Base-by-base conservation (phyloP, 192 early-diverging fungal genomes). In the Podila minutissima region DNA sequence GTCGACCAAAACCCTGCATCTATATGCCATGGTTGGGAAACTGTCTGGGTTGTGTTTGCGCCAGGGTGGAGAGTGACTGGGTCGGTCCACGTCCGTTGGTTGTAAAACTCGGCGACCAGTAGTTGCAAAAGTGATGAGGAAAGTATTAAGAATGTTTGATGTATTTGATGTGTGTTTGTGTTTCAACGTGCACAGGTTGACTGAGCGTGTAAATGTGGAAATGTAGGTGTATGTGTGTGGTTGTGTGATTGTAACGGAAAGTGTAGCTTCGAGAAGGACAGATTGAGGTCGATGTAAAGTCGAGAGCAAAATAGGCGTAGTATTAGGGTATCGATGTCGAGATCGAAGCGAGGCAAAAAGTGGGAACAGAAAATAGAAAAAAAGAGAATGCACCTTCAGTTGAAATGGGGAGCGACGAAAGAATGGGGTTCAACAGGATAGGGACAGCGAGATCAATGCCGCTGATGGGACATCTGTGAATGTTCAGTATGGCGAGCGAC, bases 21-120 rank as follows among this genome's bases (percentile, higher is more conserved):
- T n/a, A 55, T 55, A 55, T 55, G 53, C 53, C 53, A 55, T 55
- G 53, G 53, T 26, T 55, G 53, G n/a, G 24, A 26, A 55, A 55
- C 24, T 46, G 41, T 46, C 41, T 46, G 41, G 53, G n/a, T 24
- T n/a, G 24, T 55, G 50, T 55, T 55, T 46, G 41, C 41, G 41
- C 41, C 41, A 46, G 12, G 53, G 53, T n/a, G 53, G 53, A 26
- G 53, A 55, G 22, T 55, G 53, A 26, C 24, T 55, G 20, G 53
- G n/a, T 55, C n/a, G 53, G n/a, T 55, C n/a, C n/a, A 55, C 53
- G n/a, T 26, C 53, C 5, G 53, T n/a, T 55, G 8, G 24, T 26
- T 26, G 53, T 55, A n/a, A 55, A 46, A 46, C 41, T 46, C 41
- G 41, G 41, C 4, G 41, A 46, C 41, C 41, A 15, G 41, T 46